Evolutionary conservation across 208 protist species (phyloP).

Genomic region (Phytomonas francai): DNA sequence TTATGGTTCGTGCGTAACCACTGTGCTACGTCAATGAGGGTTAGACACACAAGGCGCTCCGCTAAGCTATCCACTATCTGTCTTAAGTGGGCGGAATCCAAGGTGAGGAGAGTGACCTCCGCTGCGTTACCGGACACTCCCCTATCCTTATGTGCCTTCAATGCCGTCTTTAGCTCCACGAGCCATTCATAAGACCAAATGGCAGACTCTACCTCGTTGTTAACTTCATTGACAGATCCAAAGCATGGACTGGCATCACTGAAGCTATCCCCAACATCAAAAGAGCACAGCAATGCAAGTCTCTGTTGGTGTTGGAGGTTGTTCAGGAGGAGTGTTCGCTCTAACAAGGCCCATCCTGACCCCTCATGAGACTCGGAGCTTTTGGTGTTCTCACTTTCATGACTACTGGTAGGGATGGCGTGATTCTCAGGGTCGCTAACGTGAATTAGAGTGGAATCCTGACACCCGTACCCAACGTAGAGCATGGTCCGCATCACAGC

Average conservation of each 20-base stretch:
- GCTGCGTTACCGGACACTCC: background rate
- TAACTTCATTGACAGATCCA: background rate
- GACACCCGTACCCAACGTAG: background rate
- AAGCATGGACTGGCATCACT: background rate
- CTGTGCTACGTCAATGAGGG: background rate
- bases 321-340: background rate
- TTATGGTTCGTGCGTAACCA: background rate
- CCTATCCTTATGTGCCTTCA: background rate
- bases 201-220: background rate
- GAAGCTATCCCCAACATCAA: background rate
- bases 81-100: background rate
- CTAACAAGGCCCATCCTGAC: background rate
- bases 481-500: background rate
- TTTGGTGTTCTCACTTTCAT: background rate
- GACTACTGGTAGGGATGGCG: background rate
- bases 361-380: background rate
- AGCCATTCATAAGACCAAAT: background rate
- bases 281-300: background rate
- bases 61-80: background rate
- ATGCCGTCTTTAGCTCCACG: background rate
- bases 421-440: background rate
- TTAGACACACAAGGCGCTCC: background rate
- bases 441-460: background rate
- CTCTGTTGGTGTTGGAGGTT: background rate
- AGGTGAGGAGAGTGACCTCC: background rate